Evolutionary conservation across 164 flowering plant genomes (phyloP).

Genomic region (Amborella trichopoda): DNA sequence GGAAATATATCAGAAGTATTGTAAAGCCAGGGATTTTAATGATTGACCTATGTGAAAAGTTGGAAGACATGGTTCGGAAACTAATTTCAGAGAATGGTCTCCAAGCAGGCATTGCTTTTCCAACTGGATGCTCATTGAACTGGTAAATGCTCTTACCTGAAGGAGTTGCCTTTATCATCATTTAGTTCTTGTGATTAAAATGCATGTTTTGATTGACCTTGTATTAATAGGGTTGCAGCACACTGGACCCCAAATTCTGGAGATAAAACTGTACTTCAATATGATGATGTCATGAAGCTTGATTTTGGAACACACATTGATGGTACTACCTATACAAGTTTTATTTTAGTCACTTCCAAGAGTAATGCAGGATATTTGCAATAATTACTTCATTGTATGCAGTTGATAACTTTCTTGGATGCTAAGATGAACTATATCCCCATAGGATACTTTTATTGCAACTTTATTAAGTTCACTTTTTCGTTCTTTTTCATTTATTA

Average conservation of each 20-base stretch:
- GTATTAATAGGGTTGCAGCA: conserved; percentile 80
- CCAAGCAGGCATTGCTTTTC: conserved; percentile 98
- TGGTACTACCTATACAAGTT: conserved; percentile 41
- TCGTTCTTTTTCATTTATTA: too few species aligned
- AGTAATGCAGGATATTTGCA: too few species aligned
- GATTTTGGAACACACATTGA: conserved; percentile 98
- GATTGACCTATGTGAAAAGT: conserved; percentile 87
- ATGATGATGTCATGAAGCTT: conserved; percentile 99
- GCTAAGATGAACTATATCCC: too few species aligned
- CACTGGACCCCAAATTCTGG: conserved; percentile 99
- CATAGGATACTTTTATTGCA: too few species aligned
- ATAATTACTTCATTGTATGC: too few species aligned
- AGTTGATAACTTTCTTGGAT: too few species aligned
- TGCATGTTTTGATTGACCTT: neutral
- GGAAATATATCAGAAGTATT: conserved; percentile 73
- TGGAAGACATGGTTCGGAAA: conserved; percentile 92
- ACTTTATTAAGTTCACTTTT: too few species aligned
- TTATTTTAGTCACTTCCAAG: too few species aligned
- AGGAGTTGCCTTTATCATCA: too few species aligned
- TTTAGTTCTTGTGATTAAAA: neutral
- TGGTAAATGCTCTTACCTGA: conserved; percentile 45
- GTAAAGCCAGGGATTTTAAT: conserved; percentile 88
- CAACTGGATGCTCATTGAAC: conserved; percentile 96
- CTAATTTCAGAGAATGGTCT: conserved; percentile 91
- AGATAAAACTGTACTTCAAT: conserved; percentile 92